These are phyloP conservation scores for Jaenimonas drosophilae DNA, from an alignment of 208 protist genomes.

Conservation along the genomic window DNA sequence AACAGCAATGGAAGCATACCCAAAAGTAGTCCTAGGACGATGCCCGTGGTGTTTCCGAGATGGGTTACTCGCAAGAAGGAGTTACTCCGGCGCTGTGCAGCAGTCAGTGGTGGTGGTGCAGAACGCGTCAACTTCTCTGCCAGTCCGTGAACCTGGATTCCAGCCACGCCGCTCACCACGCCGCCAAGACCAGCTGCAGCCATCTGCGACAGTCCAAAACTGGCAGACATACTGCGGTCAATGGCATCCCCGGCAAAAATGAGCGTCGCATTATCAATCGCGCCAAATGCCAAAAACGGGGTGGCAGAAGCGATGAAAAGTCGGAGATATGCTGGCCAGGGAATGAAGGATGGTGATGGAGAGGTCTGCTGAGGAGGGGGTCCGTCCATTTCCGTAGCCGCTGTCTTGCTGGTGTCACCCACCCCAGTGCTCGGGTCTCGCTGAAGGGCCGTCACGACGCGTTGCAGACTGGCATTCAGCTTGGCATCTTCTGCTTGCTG, in stretches of 20 bases:
- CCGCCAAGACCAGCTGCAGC: conserved; percentile 69
- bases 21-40: conserved; percentile 58
- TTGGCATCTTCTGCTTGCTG: no score
- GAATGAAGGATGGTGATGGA: conserved; percentile 18
- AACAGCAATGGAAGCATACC: conserved; percentile 78
- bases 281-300: conserved; percentile 82
- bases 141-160: conserved; percentile 83
- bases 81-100: conserved; percentile 29
- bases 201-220: conserved; percentile 61
- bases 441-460: no score
- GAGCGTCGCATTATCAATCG: conserved; percentile 76
- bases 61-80: conserved; percentile 27
- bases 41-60: conserved; percentile 61
- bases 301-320: conserved; percentile 35
- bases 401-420: no score
- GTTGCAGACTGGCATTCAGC: no score
- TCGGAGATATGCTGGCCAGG: conserved; percentile 29
- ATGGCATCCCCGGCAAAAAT: conserved; percentile 72
- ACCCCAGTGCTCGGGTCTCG: no score
- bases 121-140: conserved; percentile 60
- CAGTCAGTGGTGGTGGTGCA: conserved; percentile 37
- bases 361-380: no score
- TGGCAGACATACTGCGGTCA: conserved; percentile 49
- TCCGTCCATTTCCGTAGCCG: background rate
- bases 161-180: conserved; percentile 69